Evolutionary conservation across 2,329 filamentous ascomycete species (phyloP).

Genomic region (Ceratocystis colombiana): DNA sequence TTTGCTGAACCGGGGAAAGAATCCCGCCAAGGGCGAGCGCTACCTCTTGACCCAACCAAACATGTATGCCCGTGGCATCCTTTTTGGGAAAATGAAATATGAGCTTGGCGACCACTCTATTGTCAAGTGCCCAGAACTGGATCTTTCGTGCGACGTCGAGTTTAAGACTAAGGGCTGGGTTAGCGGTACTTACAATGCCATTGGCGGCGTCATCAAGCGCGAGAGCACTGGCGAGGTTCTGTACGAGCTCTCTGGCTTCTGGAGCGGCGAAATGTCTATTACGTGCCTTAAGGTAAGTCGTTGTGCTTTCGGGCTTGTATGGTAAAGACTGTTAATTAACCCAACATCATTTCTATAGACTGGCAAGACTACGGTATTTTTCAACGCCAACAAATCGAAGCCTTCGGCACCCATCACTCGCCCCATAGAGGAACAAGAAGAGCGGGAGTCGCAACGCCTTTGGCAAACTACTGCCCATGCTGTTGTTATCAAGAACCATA

Average conservation of each 20-base stretch:
- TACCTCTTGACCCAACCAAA: slow-evolving; percentile 96
- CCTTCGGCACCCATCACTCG: slow-evolving; percentile 63
- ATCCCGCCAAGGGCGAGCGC: slow-evolving; percentile 61
- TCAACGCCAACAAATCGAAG: slow-evolving; percentile 71
- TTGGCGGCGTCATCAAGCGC: slow-evolving; percentile 82
- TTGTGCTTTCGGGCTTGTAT: not conserved
- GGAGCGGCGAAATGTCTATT: slow-evolving; percentile 91
- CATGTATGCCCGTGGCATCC: slow-evolving; percentile 94
- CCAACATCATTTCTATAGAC: slow-evolving; percentile 46
- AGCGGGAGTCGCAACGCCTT: slow-evolving; percentile 78
- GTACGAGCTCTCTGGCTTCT: slow-evolving; percentile 85
- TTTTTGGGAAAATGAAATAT: slow-evolving; percentile 99
- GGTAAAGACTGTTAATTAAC: not conserved
- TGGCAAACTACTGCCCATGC: slow-evolving; percentile 77
- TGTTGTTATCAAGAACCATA: slow-evolving; percentile 75
- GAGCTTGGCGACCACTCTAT: slow-evolving; percentile 94
- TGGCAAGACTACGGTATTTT: slow-evolving; percentile 78
- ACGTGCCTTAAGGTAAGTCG: slow-evolving; percentile 62
- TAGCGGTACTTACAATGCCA: slow-evolving; percentile 89
- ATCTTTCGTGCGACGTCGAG: slow-evolving; percentile 80
- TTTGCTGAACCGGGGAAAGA: slow-evolving; percentile 64
- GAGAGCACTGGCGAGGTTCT: slow-evolving; percentile 75
- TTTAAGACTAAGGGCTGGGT: slow-evolving; percentile 99
- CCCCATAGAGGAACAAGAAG: slow-evolving; percentile 75
- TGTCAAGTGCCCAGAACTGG: slow-evolving; percentile 79